These are phyloP conservation scores for Aspergillus sp. DNA, from an alignment of 2,329 filamentous ascomycete genomes.

Conservation along the genomic window DNA sequence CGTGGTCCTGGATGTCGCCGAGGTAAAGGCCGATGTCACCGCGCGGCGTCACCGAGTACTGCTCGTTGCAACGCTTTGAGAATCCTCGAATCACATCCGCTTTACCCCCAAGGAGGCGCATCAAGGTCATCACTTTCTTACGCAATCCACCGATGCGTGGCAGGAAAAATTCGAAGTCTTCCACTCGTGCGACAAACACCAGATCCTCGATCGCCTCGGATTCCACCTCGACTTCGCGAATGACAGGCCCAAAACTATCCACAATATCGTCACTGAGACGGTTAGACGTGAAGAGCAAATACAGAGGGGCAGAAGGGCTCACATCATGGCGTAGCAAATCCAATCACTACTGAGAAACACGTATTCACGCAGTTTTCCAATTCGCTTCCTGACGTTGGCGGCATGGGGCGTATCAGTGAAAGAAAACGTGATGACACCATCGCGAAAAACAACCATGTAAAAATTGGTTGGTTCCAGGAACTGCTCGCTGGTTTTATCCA, in stretches of 20 bases:
- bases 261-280: conserved; percentile 77
- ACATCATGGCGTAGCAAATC: conserved; percentile 98
- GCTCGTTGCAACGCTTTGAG: conserved; percentile 96
- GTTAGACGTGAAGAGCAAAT: conserved; percentile 6
- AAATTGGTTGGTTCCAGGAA: conserved; percentile 94
- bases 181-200: conserved; percentile 81
- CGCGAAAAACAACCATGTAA: conserved; percentile 92
- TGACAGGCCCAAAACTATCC: conserved; percentile 84
- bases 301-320: conserved; percentile 32
- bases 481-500: conserved; percentile 66
- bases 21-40: conserved; percentile 96
- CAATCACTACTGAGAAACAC: conserved; percentile 91
- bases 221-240: conserved; percentile 75
- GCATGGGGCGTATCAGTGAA: conserved; percentile 83
- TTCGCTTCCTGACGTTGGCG: conserved; percentile 79
- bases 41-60: conserved; percentile 87
- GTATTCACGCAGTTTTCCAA: conserved; percentile 87
- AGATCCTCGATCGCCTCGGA: conserved; percentile 92
- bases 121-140: conserved; percentile 88
- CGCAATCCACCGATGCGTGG: conserved; percentile 81
- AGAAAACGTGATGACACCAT: conserved; percentile 90
- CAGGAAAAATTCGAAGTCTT: conserved; percentile 81
- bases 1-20: conserved; percentile 96
- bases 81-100: conserved; percentile 98
- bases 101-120: conserved; percentile 89